Evolutionary conservation across 805 yeast genomes (phyloP).

Genomic region (Wickerhamiella musiphila): DNA sequence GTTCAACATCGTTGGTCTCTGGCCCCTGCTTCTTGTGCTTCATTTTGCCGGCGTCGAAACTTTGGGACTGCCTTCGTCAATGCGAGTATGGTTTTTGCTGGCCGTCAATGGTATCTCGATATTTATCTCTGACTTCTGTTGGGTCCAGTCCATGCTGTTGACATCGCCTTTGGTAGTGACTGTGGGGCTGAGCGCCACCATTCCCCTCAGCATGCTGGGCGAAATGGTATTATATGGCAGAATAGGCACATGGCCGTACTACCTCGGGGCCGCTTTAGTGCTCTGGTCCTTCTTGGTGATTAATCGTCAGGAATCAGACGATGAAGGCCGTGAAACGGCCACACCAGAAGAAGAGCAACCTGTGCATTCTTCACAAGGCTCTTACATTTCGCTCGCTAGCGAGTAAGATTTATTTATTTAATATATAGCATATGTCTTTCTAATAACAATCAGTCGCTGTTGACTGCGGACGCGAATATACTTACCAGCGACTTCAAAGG

Average conservation of each 20-base stretch:
- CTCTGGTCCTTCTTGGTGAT: conserved; percentile 70
- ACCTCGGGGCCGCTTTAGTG: conserved; percentile 66
- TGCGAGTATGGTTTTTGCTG: conserved; percentile 36
- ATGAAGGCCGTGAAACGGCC: not conserved
- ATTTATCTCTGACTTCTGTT: conserved; percentile 74
- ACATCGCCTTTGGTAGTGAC: conserved; percentile 93
- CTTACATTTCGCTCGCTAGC: not conserved
- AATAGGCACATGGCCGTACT: conserved; percentile 41
- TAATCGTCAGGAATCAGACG: conserved; percentile 43
- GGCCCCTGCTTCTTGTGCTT: conserved; percentile 67
- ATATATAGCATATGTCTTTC: not conserved
- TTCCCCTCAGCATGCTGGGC: conserved; percentile 87
- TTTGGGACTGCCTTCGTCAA: conserved; percentile 50
- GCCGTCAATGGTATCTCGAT: conserved; percentile 57
- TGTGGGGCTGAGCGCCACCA: conserved; percentile 82
- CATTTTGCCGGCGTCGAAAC: conserved; percentile 48
- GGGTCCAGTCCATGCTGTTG: conserved; percentile 89
- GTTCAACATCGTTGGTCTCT: conserved; percentile 50
- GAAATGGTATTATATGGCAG: conserved; percentile 61
- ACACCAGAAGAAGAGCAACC: conserved; percentile 17
- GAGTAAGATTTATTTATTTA: not conserved
- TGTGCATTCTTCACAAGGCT: conserved; percentile 29
- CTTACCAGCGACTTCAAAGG: conserved; percentile 14
- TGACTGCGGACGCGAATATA: conserved; percentile 14
- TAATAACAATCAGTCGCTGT: conserved; percentile 1